Base-by-base conservation (phyloP, 2,329 filamentous ascomycete genomes). In the Fusarium sp. region DNA sequence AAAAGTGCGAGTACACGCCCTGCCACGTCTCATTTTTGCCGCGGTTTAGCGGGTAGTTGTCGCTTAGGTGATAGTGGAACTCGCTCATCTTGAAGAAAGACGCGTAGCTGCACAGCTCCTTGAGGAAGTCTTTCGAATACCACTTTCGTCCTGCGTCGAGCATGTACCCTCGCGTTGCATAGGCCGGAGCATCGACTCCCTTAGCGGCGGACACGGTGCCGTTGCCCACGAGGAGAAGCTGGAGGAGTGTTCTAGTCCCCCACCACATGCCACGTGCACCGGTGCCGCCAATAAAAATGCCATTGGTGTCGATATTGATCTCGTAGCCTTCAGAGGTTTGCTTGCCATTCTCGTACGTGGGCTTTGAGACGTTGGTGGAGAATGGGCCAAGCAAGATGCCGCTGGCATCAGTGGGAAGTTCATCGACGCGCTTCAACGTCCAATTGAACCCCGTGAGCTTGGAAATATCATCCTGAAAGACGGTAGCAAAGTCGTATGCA, bases 21-120 rank as follows among this genome's bases (percentile, higher is more conserved):
- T 50, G 36, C 64, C 64, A 66, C 44, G 56, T 66, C 4, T 66
- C 62, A 2, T 66, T 66, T 12, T 66, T 66, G 7, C 64, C 64
- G 4, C 64, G 64, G 1, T 66, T 66, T 0, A 66, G 56, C 3
- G 64, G 64, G 23, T 66, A 66, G 6, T 66, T 66, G 8, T 66
- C 64, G 6, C 64, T 66, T 1, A 66, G 62, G 5, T 66, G 64
- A 2, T 66, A 66, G 0, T 66, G 64, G 7, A 66, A 66, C 23
- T 66, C 64, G 11, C 62, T 66, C 56, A 66, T 66, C n/a, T 66
- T 66, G 23, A 66, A 66, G 43, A 66, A 66, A 9, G 64, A 66
- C 3, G 64, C 62, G 3, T 66, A 66, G 8, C 64, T 66, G 44
- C 64, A 66, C 0, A 66, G 6, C 1, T 66, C 62, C 0, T 66